Evolutionary conservation across 83 land plant species (phyloP).

Genomic region (Picea engelmannii): DNA sequence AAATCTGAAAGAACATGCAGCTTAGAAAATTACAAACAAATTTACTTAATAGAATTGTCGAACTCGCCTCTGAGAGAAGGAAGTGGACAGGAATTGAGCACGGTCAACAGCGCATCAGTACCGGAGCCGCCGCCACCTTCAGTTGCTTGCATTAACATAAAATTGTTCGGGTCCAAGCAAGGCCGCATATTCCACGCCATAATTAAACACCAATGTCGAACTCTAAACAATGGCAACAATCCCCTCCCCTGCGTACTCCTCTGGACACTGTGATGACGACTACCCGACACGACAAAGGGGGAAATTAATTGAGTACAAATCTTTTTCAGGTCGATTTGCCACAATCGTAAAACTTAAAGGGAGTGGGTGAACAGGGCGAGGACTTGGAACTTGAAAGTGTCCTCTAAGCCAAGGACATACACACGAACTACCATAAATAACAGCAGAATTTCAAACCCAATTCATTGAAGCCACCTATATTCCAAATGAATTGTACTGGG

Average conservation of each 20-base stretch:
- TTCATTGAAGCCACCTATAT: no score
- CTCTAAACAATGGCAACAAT: not conserved
- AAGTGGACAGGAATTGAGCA: not conserved
- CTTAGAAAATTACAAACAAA: no score
- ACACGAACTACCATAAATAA: no score
- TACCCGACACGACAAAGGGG: not conserved
- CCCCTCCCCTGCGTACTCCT: no score
- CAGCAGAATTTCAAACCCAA: no score
- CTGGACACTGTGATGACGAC: no score
- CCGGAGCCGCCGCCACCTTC: not conserved
- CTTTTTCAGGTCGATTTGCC: not conserved
- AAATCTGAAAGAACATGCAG: no score
- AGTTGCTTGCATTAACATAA: not conserved
- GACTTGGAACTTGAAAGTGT: no score
- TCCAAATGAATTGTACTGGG: no score
- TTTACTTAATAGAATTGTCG: no score
- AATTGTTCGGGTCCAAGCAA: conserved; percentile 2
- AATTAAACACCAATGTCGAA: not conserved
- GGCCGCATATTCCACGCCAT: conserved; percentile 8
- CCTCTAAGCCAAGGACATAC: no score
- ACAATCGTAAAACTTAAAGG: not conserved
- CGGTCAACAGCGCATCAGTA: not conserved
- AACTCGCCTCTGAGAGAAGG: conserved; percentile 1
- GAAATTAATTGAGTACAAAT: not conserved
- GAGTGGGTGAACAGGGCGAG: not conserved